These are phyloP conservation scores for Rubroboletus pulcherrimus DNA, from an alignment of 768 basidiomycete genomes.

Conservation along the genomic window DNA sequence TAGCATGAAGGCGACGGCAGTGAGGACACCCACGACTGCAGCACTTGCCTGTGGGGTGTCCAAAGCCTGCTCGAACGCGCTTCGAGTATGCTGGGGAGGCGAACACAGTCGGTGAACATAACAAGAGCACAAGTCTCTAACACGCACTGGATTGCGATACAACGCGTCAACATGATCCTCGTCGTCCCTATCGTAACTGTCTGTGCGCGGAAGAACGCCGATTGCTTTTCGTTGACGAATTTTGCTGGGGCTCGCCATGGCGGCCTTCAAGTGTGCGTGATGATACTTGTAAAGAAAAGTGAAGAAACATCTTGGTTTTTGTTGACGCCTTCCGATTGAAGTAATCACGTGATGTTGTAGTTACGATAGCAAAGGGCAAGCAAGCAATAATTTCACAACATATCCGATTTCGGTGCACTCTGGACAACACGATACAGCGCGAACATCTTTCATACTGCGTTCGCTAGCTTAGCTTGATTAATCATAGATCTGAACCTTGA, in stretches of 20 bases:
- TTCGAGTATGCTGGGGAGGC: conserved; percentile 50
- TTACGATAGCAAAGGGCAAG: background rate
- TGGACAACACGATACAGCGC: background rate
- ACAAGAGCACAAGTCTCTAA: background rate
- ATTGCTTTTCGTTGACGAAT: conserved; percentile 29
- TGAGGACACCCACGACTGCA: conserved; percentile 59
- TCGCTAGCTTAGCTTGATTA: conserved; percentile 17
- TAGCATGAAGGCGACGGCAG: conserved; percentile 73
- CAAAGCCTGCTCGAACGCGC: conserved; percentile 55
- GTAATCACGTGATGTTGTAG: conserved; percentile 21
- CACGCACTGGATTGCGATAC: conserved; percentile 47
- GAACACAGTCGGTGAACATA: conserved; percentile 10
- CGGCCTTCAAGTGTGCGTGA: conserved; percentile 8
- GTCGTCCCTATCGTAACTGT: conserved; percentile 37
- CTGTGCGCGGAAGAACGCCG: conserved; percentile 14
- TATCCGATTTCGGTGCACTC: background rate
- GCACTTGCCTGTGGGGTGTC: conserved; percentile 63
- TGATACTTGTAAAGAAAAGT: background rate
- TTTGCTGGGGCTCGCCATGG: conserved; percentile 33
- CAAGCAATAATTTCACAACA: background rate
- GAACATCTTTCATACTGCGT: background rate
- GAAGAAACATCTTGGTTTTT: conserved; percentile 1
- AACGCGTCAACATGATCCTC: conserved; percentile 51
- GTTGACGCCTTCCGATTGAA: conserved; percentile 1
- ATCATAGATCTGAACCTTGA: conserved; percentile 66